Evolutionary conservation across 164 flowering plant genomes (phyloP), one percentile per base, ranked within the genome.

Genomic region (Magnolia sinica): DNA sequence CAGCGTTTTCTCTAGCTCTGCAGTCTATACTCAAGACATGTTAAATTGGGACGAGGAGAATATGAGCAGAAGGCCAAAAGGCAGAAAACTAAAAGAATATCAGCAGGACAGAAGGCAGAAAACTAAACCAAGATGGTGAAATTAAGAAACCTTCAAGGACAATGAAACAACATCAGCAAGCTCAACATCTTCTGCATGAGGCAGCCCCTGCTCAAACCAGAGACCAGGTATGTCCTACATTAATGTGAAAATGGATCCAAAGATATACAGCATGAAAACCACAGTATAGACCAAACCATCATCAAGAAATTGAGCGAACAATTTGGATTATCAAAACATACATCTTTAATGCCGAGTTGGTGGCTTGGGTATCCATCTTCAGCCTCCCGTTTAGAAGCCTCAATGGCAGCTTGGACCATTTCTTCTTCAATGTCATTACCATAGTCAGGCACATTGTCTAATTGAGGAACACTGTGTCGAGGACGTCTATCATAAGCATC

Each of bases 371-470:
- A 68, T 16, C 78, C 77, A 67, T 77, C 86, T 84, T 82, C 87
- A 77, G 81, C 92, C 68, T 92, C 97, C 75, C 80, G 72, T 83
- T 87, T 94, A 63, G 99, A 96, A 82, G 98, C 99, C 87, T 94
- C 99, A 81, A 96, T 91, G 64, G 98, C 99, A 84, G 98, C 99
- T 78, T 83, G 86, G 75, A 96, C 77, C 97, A 96, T 94, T 87
- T 94, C 91, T 86, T 94, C 98, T 85, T 96, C 99, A 77, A 96
- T 91, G 74, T 92, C 98, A 87, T 88, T 84, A 71, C 78, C 65
- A 76, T 84, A 84, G 61, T 90, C 91, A 18, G 84, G 80, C 71
- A 79, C 37, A 71, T 78, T 79, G 74, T 85, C 85, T 74, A 82
- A 79, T 29, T 64, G 82, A 75, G 90, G 90, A 78, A 87, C 94